Conservation (phyloP, 352 stramenopile genomes). For the Globisporangium mamillatum region DNA sequence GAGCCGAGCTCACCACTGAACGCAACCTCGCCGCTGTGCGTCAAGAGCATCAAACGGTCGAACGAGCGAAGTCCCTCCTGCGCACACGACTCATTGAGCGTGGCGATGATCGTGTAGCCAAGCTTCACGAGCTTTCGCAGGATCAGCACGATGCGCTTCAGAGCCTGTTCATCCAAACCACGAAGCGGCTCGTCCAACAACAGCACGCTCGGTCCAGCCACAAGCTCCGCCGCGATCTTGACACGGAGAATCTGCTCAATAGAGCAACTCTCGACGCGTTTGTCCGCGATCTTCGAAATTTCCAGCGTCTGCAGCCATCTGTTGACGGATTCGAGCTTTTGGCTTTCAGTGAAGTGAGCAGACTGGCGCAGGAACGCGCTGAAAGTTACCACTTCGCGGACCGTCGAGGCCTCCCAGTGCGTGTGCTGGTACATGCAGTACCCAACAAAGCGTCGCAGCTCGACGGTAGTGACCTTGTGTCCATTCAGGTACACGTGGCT, state of each 20-base stretch:
- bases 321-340: constrained; percentile 11
- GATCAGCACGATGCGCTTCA: constrained; percentile 27
- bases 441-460: constrained; percentile 24
- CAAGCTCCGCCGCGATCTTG: constrained; percentile 72
- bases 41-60: constrained; percentile 20
- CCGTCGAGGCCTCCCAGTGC: constrained; percentile 24
- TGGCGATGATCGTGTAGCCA: constrained; percentile 19
- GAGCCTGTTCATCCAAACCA: constrained; percentile 63
- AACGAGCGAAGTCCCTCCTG: constrained; percentile 18
- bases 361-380: constrained; percentile 52
- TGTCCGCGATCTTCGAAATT: constrained; percentile 20
- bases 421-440: constrained; percentile 62
- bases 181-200: constrained; percentile 73
- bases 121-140: constrained; percentile 13
- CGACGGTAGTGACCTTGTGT: constrained; percentile 18
- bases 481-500: constrained; percentile 46
- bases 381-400: constrained; percentile 78
- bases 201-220: constrained; percentile 50
- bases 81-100: constrained; percentile 15
- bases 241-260: constrained; percentile 22
- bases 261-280: constrained; percentile 14
- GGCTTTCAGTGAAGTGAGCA: constrained; percentile 6
- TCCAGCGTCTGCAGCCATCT: constrained; percentile 19
- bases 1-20: constrained; percentile 23
- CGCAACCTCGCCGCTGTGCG: constrained; percentile 15